Conservation (phyloP, 805 yeast genomes). For the Monosporozyma servazzii region DNA sequence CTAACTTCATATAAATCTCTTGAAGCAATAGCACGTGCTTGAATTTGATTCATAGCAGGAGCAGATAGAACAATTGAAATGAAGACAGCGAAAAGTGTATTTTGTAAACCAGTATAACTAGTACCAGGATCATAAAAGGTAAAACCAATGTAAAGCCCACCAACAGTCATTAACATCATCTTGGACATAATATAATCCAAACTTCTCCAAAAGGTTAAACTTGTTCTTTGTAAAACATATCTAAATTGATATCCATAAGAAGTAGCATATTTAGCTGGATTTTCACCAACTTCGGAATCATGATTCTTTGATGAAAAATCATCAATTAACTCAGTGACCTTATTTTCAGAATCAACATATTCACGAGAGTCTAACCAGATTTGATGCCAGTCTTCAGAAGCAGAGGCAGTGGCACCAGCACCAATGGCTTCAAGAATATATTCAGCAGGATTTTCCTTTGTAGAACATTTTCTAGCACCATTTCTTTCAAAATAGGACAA, state of each 20-base stretch:
- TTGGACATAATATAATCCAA: conserved; percentile 36
- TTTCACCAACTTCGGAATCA: conserved; percentile 8
- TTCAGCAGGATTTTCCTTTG: conserved; percentile 57
- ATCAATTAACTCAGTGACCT: conserved; percentile 40
- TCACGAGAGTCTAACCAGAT: conserved; percentile 43
- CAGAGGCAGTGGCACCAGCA: conserved; percentile 61
- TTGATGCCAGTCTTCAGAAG: conserved; percentile 44
- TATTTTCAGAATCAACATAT: conserved; percentile 31
- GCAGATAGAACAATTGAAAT: conserved; percentile 33
- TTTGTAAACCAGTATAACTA: conserved; percentile 35
- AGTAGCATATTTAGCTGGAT: conserved; percentile 16
- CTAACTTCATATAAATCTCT: conserved; percentile 35
- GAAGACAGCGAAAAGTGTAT: conserved; percentile 32
- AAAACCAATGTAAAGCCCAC: conserved; percentile 45
- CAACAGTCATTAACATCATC: conserved; percentile 34
- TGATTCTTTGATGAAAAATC: conserved; percentile 26
- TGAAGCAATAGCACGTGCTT: conserved; percentile 30
- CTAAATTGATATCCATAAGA: conserved; percentile 25
- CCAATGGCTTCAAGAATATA: conserved; percentile 61
- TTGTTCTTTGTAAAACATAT: conserved; percentile 27
- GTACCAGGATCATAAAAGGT: conserved; percentile 45
- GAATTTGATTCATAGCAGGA: conserved; percentile 35
- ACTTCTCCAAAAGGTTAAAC: conserved; percentile 31
- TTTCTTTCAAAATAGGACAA: conserved; percentile 53
- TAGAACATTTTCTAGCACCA: conserved; percentile 54